Evolutionary conservation across 1,139 yeast genomes (phyloP), one percentile per base, ranked within the genome.

Genomic region (Suhomyces yuchorum): DNA sequence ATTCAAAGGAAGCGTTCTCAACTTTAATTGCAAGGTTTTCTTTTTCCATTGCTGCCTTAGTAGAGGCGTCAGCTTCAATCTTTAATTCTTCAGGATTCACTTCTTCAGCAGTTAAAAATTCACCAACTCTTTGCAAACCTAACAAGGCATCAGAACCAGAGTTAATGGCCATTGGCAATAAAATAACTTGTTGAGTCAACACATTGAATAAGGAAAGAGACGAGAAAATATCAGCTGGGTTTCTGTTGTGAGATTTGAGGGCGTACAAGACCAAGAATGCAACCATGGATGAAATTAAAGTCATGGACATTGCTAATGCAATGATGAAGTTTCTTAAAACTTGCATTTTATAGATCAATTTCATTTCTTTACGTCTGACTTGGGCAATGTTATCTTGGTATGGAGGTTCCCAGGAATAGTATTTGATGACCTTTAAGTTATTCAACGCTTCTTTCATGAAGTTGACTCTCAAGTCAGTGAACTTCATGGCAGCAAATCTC

Each of bases 181-280:
- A 70, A 59, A 88, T 73, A 20, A 78, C 72, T 51, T 72, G 77
- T 46, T 69, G 71, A 4, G 82, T 63, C 54, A 80, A 70, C 33
- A 82, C 77, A 56, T 84, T 84, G 71, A 90, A 91, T 48, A 88
- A 75, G 0, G 95, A 79, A 46, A 91, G 72, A 11, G 96, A 85
- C 0, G 97, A 80, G 61, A 91, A 91, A n/a, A 90, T 82, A 32
- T 78, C 70, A 2, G 90, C 92, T 1, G 96, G 85, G 51, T 75
- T 73, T 54, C 81, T 75, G n/a, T 59, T 60, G 20, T 73, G 66
- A 53, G 53, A 45, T 12, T 55, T 59, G 4, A 83, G 67, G 37
- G 78, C 82, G 56, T 84, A 85, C 55, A 87, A 68, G 0, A 84
- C 84, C 54, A 90, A 78, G 60, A 90, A 91, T 0, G 96, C 78